Base-by-base conservation (phyloP, 2,329 filamentous ascomycete species). In the Beauveria australis region DNA sequence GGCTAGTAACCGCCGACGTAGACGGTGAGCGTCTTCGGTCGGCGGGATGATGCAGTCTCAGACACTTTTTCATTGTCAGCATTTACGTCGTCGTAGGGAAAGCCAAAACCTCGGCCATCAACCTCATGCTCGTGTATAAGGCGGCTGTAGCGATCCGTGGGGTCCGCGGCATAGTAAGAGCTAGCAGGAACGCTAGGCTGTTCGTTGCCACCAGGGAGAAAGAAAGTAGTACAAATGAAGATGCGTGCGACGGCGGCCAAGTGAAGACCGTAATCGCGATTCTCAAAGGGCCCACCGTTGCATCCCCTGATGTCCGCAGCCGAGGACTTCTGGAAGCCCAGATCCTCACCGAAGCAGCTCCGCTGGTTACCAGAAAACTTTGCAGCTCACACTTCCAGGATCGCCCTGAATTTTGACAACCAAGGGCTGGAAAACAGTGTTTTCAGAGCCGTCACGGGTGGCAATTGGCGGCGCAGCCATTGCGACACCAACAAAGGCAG, bases 11-110 rank as follows among this genome's bases (percentile, higher is more conserved):
- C 64, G 33, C 71, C 71, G 8, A 72, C 60, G 33, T 66, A 73
- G 22, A 75, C 64, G 1, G 67, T 71, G 60, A 74, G 60, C 14
- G 53, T 65, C 3, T 67, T 61, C 0, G 69, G 67, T 10, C 53
- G 61, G 1, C 65, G 66, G 1, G 70, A 70, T 0, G 67, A 55
- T 18, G 75, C 67, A 16, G 68, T 62, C 0, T 73, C 75, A 1
- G 74, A 74, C 3, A 81, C 80, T 67, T 87, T 82, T 64, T 78
- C 73, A 30, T 79, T 76, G 19, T 78, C 82, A 0, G 84, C 80
- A 59, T 83, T 81, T 19, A 89, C 86, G 68, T 89, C 86, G 66
- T 89, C 86, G 65, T 88, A 89, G 0, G 86, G 78, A 67, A 88
- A 89, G 0, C 83, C 81, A 67, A 89, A 89, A 0, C 86, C 86